Base-by-base conservation (phyloP, 176 grass and related monocot genomes). In the Oropetium thomaeum region DNA sequence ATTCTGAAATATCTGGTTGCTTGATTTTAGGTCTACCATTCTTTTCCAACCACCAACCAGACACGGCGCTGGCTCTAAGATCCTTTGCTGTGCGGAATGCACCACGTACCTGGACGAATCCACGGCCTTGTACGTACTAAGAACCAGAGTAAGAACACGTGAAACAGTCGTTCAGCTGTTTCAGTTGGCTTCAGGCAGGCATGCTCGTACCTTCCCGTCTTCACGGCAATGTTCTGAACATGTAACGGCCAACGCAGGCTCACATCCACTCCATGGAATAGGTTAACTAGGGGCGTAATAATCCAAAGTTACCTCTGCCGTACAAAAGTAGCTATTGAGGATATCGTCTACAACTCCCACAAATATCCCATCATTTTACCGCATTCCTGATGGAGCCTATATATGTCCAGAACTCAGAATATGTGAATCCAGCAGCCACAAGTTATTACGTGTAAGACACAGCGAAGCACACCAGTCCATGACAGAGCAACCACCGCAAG, bases 151-250 rank as follows among this genome's bases (percentile, higher is more conserved):
- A 55, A 55, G 4, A 4, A 11, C 48, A 52, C 48, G 49, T 52
- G 48, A 52, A 22, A 17, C 8, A 19, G 47, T 10, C 43, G 17
- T 49, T 49, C 17, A 5, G 51, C 20, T 15, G n/a, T 0, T 54
- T 9, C 1, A 3, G n/a, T 10, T 8, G 19, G 48, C 28, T 41
- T 35, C 7, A 69, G 41, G 37, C 11, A 5, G 17, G 9, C 39
- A 60, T 7, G 49, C 67, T 17, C 35, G 51, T 23, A 78, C 38
- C 74, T 66, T 45, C 58, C 82, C 48, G 49, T 10, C 30, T 66
- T 85, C 49, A 59, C 22, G 75, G 60, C 60, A 19, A n/a, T 30
- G 27, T 79, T 66, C 68, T 30, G 29, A 47, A 15, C 11, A 20
- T 54, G 16, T n/a, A n/a, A n/a, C n/a, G n/a, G n/a, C n/a, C n/a